Evolutionary conservation across 176 grass and related monocot genomes (phyloP).

Genomic region (Raddia guianensis): DNA sequence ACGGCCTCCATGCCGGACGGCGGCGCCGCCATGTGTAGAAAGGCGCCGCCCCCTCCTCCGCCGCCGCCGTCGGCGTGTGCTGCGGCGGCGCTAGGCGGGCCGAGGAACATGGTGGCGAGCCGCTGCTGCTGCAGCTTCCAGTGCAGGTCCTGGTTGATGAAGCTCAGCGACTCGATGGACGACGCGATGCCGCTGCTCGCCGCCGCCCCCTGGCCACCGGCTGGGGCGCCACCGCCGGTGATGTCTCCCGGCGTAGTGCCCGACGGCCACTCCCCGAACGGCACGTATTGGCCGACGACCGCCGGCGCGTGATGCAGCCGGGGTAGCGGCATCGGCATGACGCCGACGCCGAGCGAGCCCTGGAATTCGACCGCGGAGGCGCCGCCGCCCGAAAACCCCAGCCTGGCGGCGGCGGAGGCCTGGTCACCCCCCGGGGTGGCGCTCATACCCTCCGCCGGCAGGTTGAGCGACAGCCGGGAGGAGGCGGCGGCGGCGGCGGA

Average conservation of each 20-base stretch:
- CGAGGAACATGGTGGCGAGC: constrained; percentile 64
- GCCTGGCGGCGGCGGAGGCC: constrained; percentile 26
- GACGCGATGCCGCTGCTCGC: constrained; percentile 66
- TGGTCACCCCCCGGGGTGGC: constrained; percentile 16
- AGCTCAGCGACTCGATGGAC: constrained; percentile 94
- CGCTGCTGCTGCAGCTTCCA: constrained; percentile 95
- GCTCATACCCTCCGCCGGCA: constrained; percentile 15
- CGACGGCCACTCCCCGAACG: constrained; percentile 57
- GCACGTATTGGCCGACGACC: constrained; percentile 53
- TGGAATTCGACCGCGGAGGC: constrained; percentile 39
- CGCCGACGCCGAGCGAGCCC: constrained; percentile 41
- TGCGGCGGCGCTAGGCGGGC: constrained; percentile 36
- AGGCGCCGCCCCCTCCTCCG: constrained; percentile 25
- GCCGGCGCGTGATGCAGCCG: constrained; percentile 39
- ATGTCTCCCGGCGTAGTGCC: constrained; percentile 7
- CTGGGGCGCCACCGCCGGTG: not conserved
- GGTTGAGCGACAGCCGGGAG: constrained; percentile 37
- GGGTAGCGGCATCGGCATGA: constrained; percentile 44
- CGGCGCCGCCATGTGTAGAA: constrained; percentile 44
- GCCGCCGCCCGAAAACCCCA: constrained; percentile 35
- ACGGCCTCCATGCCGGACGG: constrained; percentile 33
- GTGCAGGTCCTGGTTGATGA: constrained; percentile 98
- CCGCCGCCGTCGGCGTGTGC: not conserved
- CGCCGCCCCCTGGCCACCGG: constrained; percentile 17
- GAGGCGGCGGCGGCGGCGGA: constrained; percentile 33